Base-by-base conservation (phyloP, 1,284 basidiomycete genomes). In the Rhodotorula sp. region DNA sequence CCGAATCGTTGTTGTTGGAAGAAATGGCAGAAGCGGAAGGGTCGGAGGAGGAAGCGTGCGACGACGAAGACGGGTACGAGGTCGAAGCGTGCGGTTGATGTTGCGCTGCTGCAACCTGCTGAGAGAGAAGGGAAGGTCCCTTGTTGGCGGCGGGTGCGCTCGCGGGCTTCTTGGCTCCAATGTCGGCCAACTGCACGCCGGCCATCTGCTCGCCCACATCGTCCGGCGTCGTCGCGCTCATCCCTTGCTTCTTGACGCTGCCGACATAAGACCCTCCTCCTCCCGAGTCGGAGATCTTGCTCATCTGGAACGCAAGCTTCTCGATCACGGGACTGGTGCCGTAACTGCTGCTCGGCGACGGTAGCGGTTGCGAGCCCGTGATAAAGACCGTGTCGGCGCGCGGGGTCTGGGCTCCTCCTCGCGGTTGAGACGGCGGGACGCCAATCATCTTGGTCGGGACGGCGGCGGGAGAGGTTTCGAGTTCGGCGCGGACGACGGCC, bases 401-500 rank as follows among this genome's bases (percentile, higher is more conserved):
- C 0, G 95, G 95, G 0, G 95, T 99, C 81, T 97, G 95, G 79
- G 96, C 95, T 2, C 95, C 95, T n/a, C 93, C 91, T 64, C 95
- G 86, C 6, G 95, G 95, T 76, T 94, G 93, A 59, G 89, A 91
- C 0, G 95, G 95, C 0, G 95, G 95, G 0, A 99, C 96, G 67
- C 95, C 95, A 69, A 97, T 90, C 59, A 99, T 85, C 75, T 91
- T 91, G 24, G 85, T 86, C 22, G 85, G 89, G n/a, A 87, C 85
- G 4, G 85, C 85, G 5, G 84, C 84, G 24, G 79, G 76, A 48
- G 79, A 84, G 37, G 84, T 82, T 20, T 88, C 88, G 69, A 95
- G 84, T 81, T 98, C 95, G 22, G 91, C 84, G 75, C 90, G 87
- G 58, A 99, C 95, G 78, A 98, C 93, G 5, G 88, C 85, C 80